Base-by-base conservation (phyloP, 192 early-diverging fungal genomes). In the Geosiphon pyriformis region DNA sequence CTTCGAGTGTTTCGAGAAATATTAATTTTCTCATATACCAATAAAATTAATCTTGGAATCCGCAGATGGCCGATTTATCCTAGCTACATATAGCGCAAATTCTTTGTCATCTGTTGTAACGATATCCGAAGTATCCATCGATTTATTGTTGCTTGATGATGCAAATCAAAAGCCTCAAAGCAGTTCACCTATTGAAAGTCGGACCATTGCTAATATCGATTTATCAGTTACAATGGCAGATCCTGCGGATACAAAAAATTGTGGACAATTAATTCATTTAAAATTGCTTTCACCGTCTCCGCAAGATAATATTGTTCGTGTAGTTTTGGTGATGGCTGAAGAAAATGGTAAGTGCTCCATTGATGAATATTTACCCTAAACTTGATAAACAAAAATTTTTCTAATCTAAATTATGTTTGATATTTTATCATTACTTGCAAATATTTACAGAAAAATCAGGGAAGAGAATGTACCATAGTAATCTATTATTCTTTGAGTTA, bases 21-120 rank as follows among this genome's bases (percentile, higher is more conserved):
- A 17, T 49, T 10, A 10, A 15, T 42, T 42, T 42, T 15, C 35
- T 32, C 10, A 59, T 17, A 60, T 20, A 25, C 8, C 15, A 51
- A 34, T 34, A 31, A 20, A 52, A 17, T 51, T 50, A 10, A 32
- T 52, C 12, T 20, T 25, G 29, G 18, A 65, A 52, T 26, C 15
- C 18, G 15, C 11, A 65, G 63, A 65, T 42, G 63, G 63, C 2
- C 26, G 29, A n/a, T 54, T 49, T 65, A 52, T 55, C 3, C 54
- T 65, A 22, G 18, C 52, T 20, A 65, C 51, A 37, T 35, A 65
- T 30, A 37, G 51, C 33, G 42, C 63, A 17, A 46, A 65, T 30
- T 34, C 26, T 29, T 32, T 33, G 10, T 48, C 50, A 17, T 27
- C 34, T n/a, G 20, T 65, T 55, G 51, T 54, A 53, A 65, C 33